phyloP scores from a whole-genome alignment of 2,329 filamentous ascomycete species.

The Fusarium sp. region DNA sequence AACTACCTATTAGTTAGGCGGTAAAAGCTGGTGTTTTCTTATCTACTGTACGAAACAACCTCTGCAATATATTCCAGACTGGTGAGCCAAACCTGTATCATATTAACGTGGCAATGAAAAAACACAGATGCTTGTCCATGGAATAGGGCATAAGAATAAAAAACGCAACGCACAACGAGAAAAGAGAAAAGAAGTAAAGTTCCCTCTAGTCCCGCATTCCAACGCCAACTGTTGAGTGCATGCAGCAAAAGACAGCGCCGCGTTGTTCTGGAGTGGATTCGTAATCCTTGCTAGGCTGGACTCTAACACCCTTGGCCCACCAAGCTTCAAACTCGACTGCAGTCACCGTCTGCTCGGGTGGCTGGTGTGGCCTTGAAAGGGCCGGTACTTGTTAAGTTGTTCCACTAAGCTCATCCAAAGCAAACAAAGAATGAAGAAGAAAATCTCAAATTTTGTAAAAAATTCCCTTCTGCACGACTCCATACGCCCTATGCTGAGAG shows the following conservation, averaged over 20 bases:
- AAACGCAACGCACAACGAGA: constrained; percentile 29
- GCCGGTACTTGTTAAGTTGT: constrained; percentile 12
- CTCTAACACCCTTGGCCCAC: constrained; percentile 23
- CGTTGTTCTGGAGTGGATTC: constrained; percentile 25
- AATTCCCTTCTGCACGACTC: constrained; percentile 38
- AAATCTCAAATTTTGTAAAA: constrained; percentile 28
- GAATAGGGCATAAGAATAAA: constrained; percentile 30
- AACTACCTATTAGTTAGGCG: constrained; percentile 14
- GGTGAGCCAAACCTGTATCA: neutral
- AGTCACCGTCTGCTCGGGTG: constrained; percentile 18
- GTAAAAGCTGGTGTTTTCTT: constrained; percentile 1
- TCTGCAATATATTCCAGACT: neutral
- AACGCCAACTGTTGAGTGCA: constrained; percentile 48
- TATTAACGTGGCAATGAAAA: neutral
- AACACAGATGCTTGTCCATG: neutral
- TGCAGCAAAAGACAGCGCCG: constrained; percentile 41
- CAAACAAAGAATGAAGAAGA: constrained; percentile 19
- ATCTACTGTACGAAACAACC: neutral
- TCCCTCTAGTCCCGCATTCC: constrained; percentile 16
- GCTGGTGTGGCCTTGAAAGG: constrained; percentile 10
- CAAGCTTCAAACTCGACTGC: constrained; percentile 10
- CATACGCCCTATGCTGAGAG: constrained; percentile 41
- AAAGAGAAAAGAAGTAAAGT: constrained; percentile 16
- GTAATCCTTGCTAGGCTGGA: constrained; percentile 26
- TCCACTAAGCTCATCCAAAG: neutral